A percentile compares a stretch with the other conserved stretches of the same genome.
Conservation (phyloP, 441 rosid genomes). For the Erodium trifolium region DNA sequence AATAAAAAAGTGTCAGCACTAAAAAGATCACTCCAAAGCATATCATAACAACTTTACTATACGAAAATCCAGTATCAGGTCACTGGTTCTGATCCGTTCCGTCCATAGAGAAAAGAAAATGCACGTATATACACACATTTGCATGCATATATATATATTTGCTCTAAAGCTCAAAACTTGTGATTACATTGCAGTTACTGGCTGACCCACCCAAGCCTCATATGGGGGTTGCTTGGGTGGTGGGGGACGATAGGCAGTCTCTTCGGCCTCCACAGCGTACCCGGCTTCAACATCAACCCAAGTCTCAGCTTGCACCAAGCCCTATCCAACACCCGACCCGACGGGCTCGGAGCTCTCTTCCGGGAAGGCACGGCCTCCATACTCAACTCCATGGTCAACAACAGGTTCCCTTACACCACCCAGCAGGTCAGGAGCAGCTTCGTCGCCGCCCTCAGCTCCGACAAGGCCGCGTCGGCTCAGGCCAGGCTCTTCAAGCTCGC, state of each 20-base stretch:
- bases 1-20: too few species aligned
- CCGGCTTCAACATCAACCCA: conserved; percentile 33
- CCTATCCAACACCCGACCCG: conserved; percentile 41
- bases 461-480: conserved; percentile 45
- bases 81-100: too few species aligned
- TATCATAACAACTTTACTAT: too few species aligned
- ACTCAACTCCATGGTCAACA: conserved; percentile 50
- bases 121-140: too few species aligned
- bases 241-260: conserved; percentile 46
- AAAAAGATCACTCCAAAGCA: too few species aligned
- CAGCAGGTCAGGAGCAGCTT: conserved; percentile 48
- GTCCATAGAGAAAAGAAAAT: too few species aligned
- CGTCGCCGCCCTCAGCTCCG: conserved; percentile 38
- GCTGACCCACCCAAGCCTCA: conserved; percentile 53
- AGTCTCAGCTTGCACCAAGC: conserved; percentile 46
- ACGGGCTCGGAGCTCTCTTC: conserved; percentile 46
- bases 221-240: conserved; percentile 69
- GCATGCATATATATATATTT: too few species aligned
- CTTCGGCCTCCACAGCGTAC: conserved; percentile 31
- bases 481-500: conserved; percentile 59
- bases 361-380: conserved; percentile 63
- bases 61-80: too few species aligned
- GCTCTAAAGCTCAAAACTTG: neutral
- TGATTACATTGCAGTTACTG: conserved; percentile 46
- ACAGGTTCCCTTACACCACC: conserved; percentile 45